Conservation (phyloP, 345 rosid genomes). For the Moricandia arvensis region DNA sequence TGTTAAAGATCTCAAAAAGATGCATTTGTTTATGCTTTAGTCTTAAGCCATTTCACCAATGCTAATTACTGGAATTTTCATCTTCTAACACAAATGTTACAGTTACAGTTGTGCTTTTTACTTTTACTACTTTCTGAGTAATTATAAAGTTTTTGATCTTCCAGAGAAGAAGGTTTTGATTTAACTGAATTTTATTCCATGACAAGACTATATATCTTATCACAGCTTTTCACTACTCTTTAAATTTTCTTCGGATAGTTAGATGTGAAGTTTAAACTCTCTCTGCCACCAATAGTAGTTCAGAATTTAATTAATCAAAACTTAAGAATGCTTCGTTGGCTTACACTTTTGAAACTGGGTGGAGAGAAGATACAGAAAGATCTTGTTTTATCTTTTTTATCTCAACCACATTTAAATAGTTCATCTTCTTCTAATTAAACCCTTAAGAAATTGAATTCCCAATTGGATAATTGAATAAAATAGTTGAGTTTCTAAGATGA, state of each 20-base stretch:
- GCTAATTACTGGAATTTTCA: background rate
- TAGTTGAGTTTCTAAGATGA: constrained; percentile 14
- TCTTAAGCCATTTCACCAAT: background rate
- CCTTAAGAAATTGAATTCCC: background rate
- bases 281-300: background rate
- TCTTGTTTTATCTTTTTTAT: constrained; percentile 27
- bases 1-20: too few relatives aligned
- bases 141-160: background rate
- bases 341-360: constrained; percentile 21
- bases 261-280: background rate
- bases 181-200: background rate
- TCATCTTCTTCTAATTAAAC: background rate
- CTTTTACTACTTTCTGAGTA: background rate
- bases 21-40: background rate
- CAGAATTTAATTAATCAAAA: background rate
- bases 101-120: background rate
- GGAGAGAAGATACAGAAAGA: constrained; percentile 33
- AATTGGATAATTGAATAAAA: background rate
- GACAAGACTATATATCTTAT: background rate
- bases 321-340: constrained; percentile 21
- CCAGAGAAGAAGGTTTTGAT: background rate
- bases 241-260: background rate
- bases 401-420: constrained; percentile 20
- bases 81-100: background rate
- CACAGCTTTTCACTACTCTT: background rate